Percentiles rank a stretch among this genome's conserved stretches.
Conservation (phyloP, 2,329 filamentous ascomycete species). For the Onygenales sp. region DNA sequence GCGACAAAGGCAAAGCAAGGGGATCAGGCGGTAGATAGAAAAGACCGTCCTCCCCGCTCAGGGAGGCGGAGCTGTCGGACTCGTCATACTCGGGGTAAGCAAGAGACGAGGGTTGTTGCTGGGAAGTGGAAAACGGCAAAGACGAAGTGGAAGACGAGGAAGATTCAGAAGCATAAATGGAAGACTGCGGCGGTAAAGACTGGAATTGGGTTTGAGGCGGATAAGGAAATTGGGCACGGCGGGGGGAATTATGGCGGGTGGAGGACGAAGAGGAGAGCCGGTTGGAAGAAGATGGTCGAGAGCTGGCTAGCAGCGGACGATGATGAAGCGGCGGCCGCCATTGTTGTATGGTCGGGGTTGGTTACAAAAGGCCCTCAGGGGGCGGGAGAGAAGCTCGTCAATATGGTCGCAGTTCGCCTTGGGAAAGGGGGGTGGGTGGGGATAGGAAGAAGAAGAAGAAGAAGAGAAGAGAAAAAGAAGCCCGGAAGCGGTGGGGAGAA, state of each 20-base stretch:
- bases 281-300: not conserved
- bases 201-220: not conserved
- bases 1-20: not conserved
- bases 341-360: conserved; percentile 6
- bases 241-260: conserved; percentile 6
- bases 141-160: not conserved
- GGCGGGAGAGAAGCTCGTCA: not conserved
- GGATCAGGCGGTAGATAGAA: not conserved
- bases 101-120: not conserved
- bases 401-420: conserved; percentile 1
- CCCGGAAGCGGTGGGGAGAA: no score
- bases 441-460: not conserved
- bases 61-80: not conserved
- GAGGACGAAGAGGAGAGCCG: not conserved
- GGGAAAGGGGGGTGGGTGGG: not conserved
- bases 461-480: not conserved
- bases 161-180: not conserved
- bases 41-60: not conserved
- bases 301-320: not conserved
- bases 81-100: not conserved
- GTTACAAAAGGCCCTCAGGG: conserved; percentile 2
- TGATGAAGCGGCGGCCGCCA: conserved; percentile 4
- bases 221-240: not conserved
- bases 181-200: not conserved
- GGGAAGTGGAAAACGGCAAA: conserved; percentile 4